Conservation (phyloP, 2,329 filamentous ascomycete genomes). For the Piedraia hortae region DNA sequence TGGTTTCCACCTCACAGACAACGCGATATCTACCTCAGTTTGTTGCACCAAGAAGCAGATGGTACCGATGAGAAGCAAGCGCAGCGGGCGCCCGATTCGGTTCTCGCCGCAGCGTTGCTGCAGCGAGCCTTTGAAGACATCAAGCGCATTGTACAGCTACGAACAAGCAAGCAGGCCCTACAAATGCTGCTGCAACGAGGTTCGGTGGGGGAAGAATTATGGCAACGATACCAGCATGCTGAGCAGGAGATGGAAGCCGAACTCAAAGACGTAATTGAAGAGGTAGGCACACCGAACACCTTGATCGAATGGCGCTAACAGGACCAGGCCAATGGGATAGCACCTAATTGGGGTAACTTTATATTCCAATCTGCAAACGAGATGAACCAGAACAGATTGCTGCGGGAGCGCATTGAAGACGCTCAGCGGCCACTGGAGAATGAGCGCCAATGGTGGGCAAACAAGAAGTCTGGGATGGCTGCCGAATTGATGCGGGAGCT, state of each 20-base stretch:
- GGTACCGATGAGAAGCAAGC: slow-evolving; percentile 36
- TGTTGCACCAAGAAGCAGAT: slow-evolving; percentile 44
- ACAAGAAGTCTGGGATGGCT: slow-evolving; percentile 45
- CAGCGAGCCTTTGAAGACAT: slow-evolving; percentile 83
- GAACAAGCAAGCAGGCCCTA: slow-evolving; percentile 68
- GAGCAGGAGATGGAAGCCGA: slow-evolving; percentile 98
- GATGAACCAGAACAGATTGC: slow-evolving; percentile 57
- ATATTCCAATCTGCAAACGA: slow-evolving; percentile 98
- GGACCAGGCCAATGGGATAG: slow-evolving; percentile 60
- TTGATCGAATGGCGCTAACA: slow-evolving; percentile 3
- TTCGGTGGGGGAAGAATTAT: slow-evolving; percentile 84
- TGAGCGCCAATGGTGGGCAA: slow-evolving; percentile 85
- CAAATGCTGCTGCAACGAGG: slow-evolving; percentile 61
- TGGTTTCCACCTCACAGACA: slow-evolving; percentile 85
- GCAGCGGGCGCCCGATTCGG: slow-evolving; percentile 47
- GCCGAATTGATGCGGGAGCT: slow-evolving; percentile 65
- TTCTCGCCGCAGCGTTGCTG: slow-evolving; percentile 68
- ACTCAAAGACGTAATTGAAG: slow-evolving; percentile 71
- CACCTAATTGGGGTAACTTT: slow-evolving; percentile 65
- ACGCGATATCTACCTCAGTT: slow-evolving; percentile 80
- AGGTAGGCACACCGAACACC: slow-evolving; percentile 31
- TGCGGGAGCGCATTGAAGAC: slow-evolving; percentile 48
- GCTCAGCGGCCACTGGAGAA: slow-evolving; percentile 41
- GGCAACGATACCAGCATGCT: slow-evolving; percentile 70
- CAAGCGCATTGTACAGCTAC: slow-evolving; percentile 64